These are phyloP conservation scores for Colletotrichum magnum DNA, from an alignment of 2,329 filamentous ascomycete genomes.

Conservation along the genomic window DNA sequence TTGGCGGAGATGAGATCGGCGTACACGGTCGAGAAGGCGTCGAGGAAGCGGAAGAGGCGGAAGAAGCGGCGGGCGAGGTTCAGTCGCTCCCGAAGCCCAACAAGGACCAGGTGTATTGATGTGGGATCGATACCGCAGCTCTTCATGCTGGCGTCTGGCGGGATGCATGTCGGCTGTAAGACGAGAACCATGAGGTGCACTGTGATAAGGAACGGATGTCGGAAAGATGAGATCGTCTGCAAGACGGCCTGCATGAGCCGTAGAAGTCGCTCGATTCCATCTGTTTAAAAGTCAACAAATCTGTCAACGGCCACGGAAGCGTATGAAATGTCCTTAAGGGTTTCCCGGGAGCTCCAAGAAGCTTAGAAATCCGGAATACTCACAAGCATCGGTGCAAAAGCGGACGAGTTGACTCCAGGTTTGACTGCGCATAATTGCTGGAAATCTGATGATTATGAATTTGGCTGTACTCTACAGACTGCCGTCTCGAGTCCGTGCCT, in stretches of 20 bases:
- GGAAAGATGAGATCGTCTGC: neutral
- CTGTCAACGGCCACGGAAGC: neutral
- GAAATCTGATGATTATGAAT: neutral
- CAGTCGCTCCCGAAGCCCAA: neutral
- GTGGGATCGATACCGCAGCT: neutral
- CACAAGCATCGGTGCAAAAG: constrained; percentile 8
- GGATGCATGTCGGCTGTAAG: neutral
- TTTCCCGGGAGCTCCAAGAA: too few species aligned
- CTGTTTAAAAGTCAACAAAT: neutral
- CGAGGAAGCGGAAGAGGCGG: constrained; percentile 12
- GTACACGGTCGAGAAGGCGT: constrained; percentile 1
- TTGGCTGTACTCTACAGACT: too few species aligned
- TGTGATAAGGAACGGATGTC: neutral
- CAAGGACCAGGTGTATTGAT: neutral
- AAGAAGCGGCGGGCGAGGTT: constrained; percentile 2
- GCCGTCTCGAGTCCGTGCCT: too few species aligned
- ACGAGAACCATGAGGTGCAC: neutral
- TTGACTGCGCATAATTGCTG: neutral
- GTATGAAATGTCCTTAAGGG: too few species aligned
- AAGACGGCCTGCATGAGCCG: constrained; percentile 3
- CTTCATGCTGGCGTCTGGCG: neutral
- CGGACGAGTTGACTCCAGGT: neutral
- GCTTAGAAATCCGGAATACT: neutral
- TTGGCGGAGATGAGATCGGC: neutral
- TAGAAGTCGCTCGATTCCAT: constrained; percentile 7